Percentiles rank a stretch among this genome's conserved stretches.
Conservation (phyloP, 768 basidiomycete genomes). For the Cystobasidium onofrii region DNA sequence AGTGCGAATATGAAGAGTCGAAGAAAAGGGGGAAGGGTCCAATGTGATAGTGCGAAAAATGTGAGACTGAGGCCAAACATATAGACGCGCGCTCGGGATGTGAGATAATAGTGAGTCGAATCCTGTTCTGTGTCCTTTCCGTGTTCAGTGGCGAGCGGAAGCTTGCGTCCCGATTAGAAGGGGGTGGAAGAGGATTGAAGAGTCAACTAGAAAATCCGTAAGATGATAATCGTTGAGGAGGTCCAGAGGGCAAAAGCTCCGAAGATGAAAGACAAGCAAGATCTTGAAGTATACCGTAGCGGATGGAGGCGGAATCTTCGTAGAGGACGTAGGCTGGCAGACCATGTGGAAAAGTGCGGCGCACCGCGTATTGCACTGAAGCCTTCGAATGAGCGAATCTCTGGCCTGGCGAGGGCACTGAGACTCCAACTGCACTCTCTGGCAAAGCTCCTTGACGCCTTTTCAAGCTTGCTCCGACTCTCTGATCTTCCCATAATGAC, state of each 20-base stretch:
- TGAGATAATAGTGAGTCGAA: too few relatives aligned
- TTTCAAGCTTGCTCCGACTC: not conserved
- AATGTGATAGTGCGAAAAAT: too few relatives aligned
- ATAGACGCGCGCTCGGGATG: too few relatives aligned
- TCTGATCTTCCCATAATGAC: not conserved
- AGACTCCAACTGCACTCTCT: slow-evolving; percentile 2
- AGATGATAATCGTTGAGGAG: not conserved
- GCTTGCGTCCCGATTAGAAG: not conserved
- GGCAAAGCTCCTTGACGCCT: slow-evolving; percentile 20
- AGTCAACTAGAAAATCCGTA: not conserved
- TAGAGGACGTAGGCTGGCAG: not conserved
- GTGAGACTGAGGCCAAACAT: too few relatives aligned
- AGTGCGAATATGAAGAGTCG: not conserved
- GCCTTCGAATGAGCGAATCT: slow-evolving; percentile 8
- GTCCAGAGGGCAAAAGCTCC: not conserved
- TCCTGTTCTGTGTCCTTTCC: not conserved
- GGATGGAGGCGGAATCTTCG: not conserved
- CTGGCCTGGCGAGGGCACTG: slow-evolving; percentile 18
- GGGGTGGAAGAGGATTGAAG: not conserved
- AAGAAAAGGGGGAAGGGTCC: not conserved
- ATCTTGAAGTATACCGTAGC: not conserved
- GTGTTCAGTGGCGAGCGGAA: not conserved
- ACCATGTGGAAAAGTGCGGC: not conserved
- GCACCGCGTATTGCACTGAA: slow-evolving; percentile 30
- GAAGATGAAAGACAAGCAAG: not conserved